phyloP scores from a whole-genome alignment of 108 stramenopile species.

The Tribonema minus region DNA sequence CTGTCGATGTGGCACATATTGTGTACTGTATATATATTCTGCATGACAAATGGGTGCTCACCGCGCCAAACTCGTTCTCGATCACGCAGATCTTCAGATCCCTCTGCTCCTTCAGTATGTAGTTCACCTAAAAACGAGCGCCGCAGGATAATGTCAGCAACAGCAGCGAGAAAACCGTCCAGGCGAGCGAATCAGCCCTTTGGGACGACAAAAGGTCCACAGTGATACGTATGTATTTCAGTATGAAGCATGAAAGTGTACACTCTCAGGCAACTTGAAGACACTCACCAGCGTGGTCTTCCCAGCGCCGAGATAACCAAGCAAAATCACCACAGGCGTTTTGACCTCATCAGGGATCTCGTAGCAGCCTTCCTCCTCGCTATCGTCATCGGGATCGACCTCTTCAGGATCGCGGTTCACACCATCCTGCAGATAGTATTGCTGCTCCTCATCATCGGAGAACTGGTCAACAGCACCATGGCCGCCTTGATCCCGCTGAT shows the following conservation, averaged over 20 bases:
- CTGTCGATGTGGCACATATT: too few relatives aligned
- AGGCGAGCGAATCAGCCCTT: too few relatives aligned
- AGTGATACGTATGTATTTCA: too few relatives aligned
- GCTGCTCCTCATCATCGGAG: not conserved
- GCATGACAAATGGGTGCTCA: too few relatives aligned
- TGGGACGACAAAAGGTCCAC: too few relatives aligned
- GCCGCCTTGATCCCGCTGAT: not conserved
- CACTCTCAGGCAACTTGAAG: too few relatives aligned
- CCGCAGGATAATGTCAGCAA: too few relatives aligned
- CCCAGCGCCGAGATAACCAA: slow-evolving; percentile 73
- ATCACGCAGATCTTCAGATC: slow-evolving; percentile 75
- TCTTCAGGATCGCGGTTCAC: not conserved
- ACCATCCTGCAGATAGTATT: not conserved
- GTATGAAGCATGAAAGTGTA: too few relatives aligned
- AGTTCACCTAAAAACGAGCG: too few relatives aligned
- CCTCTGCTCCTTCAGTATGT: slow-evolving; percentile 82
- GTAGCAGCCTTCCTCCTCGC: not conserved
- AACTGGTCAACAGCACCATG: not conserved
- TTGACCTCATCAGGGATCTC: slow-evolving; percentile 36
- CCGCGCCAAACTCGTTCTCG: slow-evolving; percentile 98
- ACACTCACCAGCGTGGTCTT: slow-evolving; percentile 98
- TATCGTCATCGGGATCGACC: not conserved
- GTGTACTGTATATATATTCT: too few relatives aligned
- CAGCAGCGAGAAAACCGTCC: too few relatives aligned
- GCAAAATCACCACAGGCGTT: slow-evolving; percentile 52